Conservation (phyloP, 805 yeast genomes). For the Yamadazyma scolyti region DNA sequence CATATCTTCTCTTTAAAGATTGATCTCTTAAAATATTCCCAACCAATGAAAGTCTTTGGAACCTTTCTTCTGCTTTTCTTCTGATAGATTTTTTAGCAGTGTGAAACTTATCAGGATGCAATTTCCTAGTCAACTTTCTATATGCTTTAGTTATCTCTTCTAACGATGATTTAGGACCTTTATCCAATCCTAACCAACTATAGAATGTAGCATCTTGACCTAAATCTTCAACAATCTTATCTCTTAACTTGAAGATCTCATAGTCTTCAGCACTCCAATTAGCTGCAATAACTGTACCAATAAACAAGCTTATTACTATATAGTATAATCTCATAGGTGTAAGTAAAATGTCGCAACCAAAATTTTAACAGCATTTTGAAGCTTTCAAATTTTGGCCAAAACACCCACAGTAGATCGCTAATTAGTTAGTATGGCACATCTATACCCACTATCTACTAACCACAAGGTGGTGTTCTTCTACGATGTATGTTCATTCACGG, state of each 20-base stretch:
- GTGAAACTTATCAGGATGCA: conserved; percentile 81
- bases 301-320: too few species aligned
- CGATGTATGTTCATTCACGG: conserved; percentile 31
- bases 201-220: conserved; percentile 65
- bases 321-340: too few species aligned
- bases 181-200: conserved; percentile 54
- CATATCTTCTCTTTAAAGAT: conserved; percentile 65
- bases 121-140: conserved; percentile 61
- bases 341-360: too few species aligned
- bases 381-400: too few species aligned
- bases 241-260: conserved; percentile 74
- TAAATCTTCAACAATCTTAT: conserved; percentile 58
- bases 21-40: conserved; percentile 64
- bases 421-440: conserved; percentile 20
- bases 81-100: conserved; percentile 23
- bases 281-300: conserved; percentile 22
- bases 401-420: too few species aligned
- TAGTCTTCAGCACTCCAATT: conserved; percentile 65
- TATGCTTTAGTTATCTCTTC: conserved; percentile 63
- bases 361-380: too few species aligned
- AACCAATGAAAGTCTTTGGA: conserved; percentile 72
- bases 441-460: conserved; percentile 34
- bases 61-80: conserved; percentile 61
- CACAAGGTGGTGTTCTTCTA: conserved; percentile 30
- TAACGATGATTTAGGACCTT: conserved; percentile 42